Conservation (phyloP, 768 basidiomycete genomes). For the Jaapia argillacea region DNA sequence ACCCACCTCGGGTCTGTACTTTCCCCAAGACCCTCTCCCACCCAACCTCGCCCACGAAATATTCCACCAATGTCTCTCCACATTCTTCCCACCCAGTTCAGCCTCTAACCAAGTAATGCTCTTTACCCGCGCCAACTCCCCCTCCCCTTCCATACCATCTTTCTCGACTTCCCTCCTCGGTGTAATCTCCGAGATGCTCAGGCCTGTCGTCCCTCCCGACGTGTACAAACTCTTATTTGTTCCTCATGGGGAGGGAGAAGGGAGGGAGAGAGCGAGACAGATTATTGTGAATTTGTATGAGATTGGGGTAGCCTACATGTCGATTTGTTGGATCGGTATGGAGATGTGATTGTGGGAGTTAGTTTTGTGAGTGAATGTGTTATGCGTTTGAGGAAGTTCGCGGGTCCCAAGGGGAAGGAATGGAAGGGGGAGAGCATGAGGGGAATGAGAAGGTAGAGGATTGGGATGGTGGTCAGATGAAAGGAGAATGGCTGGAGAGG, state of each 20-base stretch:
- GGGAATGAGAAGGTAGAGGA: constrained; percentile 51
- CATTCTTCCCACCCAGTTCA: constrained; percentile 39
- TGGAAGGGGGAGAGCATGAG: constrained; percentile 85
- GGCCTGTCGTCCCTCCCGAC: constrained; percentile 35
- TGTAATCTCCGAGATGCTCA: constrained; percentile 36
- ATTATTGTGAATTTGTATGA: constrained; percentile 85
- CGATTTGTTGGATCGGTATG: constrained; percentile 76
- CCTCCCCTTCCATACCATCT: constrained; percentile 23
- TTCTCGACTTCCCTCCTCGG: constrained; percentile 45
- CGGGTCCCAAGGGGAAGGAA: constrained; percentile 9
- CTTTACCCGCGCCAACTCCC: constrained; percentile 30
- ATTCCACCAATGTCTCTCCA: constrained; percentile 38
- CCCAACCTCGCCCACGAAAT: constrained; percentile 39
- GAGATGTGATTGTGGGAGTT: constrained; percentile 83
- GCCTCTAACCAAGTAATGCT: constrained; percentile 87
- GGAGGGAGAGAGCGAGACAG: constrained; percentile 67
- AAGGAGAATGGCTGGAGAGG: constrained; percentile 34
- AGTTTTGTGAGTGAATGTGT: constrained; percentile 73
- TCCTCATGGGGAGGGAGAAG: constrained; percentile 10
- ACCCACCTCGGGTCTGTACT: constrained; percentile 57
- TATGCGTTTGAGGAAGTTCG: constrained; percentile 53
- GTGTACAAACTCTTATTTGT: constrained; percentile 58
- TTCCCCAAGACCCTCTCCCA: constrained; percentile 44
- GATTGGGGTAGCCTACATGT: constrained; percentile 83
- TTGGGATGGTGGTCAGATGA: constrained; percentile 8